These are phyloP conservation scores for Apostasia ramifera DNA, from an alignment of 106 monocot species.

Conservation along the genomic window DNA sequence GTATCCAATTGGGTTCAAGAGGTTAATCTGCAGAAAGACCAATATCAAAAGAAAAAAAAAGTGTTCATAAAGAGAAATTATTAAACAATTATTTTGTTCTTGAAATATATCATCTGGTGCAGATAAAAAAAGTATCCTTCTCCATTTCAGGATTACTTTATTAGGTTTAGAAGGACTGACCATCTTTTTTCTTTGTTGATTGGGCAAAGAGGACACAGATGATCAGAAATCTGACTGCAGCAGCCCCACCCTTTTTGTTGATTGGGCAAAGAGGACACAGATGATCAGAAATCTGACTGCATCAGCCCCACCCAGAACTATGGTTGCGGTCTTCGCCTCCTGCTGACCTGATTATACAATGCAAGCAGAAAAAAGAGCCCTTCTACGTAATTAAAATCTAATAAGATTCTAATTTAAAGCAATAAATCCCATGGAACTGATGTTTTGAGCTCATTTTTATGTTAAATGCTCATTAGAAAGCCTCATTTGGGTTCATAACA, in stretches of 20 bases:
- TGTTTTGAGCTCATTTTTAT: neutral
- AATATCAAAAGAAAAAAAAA: no score
- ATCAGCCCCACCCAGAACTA: conserved; percentile 86
- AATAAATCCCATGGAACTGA: neutral
- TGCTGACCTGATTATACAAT: conserved; percentile 48
- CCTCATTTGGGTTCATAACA: neutral
- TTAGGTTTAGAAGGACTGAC: conserved; percentile 20
- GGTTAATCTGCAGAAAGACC: neutral
- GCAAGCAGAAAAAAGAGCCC: neutral
- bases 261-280: no score
- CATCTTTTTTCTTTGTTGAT: conserved; percentile 73
- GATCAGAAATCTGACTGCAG: no score
- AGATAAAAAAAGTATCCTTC: neutral
- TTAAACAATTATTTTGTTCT: neutral
- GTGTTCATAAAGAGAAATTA: neutral
- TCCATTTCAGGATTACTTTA: no score
- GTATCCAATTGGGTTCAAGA: neutral
- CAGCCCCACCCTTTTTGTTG: no score
- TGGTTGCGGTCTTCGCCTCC: conserved; percentile 89
- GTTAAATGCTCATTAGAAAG: neutral
- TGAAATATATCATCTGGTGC: no score
- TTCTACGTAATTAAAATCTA: neutral
- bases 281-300: no score
- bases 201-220: no score
- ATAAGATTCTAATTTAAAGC: neutral